Base-by-base conservation (phyloP, 2,329 filamentous ascomycete species). In the Pestalotiopsis sp. region DNA sequence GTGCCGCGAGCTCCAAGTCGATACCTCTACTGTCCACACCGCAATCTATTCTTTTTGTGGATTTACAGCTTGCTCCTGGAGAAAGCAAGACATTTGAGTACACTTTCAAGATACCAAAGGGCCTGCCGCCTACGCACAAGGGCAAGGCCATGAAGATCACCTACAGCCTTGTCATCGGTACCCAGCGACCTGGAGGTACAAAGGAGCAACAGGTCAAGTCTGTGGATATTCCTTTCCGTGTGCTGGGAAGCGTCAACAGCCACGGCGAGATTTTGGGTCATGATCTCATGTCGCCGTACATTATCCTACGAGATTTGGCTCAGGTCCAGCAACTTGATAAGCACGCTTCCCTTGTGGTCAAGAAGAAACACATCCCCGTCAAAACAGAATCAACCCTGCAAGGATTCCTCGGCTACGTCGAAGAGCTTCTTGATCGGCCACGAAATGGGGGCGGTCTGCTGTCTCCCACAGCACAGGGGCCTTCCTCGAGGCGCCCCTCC, bases 1-100 rank as follows among this genome's bases (percentile, higher is more conserved):
- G 93, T 3, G 91, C 92, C 65, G 92, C 92, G 31, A 96, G 92
- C 78, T 92, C 94, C 39, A 95, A 94, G 77, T 92, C 93, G 2
- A 91, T 99, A 58, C 96, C 96, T 0, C 84, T 99, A 61, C 86
- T 99, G n/a, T 96, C 94, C 17, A 98, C 95, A 4, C 95, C 95
- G 1, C 96, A 98, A 81, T 97, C 94, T 2, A 94, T 99, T 70
- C 83, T 99, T 13, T 99, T 99, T 79, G 96, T 99, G 66, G 95
- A 99, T 79, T 84, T 99, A 68, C 90, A 92, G 74, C 87, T 99
- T 25, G 91, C 88, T 6, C 95, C 96, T 0, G 96, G 95, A 1
- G 94, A 99, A 81, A 97, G 94, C 79, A 91, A 89, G 74, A 92
- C 91, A 62, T 99, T 92, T 76, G 93, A 92, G 64, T 99, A 98